phyloP scores from a whole-genome alignment of 129 eudicot species.

The Pseudognaphalium luteoalbum region DNA sequence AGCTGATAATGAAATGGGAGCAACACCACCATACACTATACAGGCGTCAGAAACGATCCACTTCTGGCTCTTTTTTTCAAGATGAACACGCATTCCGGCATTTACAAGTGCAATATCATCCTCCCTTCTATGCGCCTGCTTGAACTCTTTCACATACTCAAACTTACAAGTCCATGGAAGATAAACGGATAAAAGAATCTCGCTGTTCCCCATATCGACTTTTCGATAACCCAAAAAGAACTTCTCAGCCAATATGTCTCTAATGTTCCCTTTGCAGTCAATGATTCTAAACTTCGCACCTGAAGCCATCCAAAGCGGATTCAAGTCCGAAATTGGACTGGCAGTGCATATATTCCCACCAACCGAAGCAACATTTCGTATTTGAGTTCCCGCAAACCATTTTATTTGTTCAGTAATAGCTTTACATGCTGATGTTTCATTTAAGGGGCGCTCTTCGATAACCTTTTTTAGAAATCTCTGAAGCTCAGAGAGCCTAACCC shows the following conservation, averaged over 20 bases:
- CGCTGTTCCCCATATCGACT: constrained; percentile 66
- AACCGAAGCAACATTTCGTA: constrained; percentile 91
- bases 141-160: constrained; percentile 89
- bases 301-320: constrained; percentile 96
- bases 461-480: constrained; percentile 42
- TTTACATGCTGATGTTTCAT: constrained; percentile 70
- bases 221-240: constrained; percentile 91
- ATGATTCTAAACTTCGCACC: constrained; percentile 69
- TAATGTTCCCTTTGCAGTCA: constrained; percentile 58
- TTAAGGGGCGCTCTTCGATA: constrained; percentile 42
- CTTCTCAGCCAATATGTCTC: constrained; percentile 58
- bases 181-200: constrained; percentile 71
- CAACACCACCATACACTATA: constrained; percentile 90
- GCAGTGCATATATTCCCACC: constrained; percentile 99
- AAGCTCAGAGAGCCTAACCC: constrained; percentile 74
- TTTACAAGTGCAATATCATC: constrained; percentile 97
- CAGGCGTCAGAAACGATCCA: constrained; percentile 88
- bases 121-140: constrained; percentile 97
- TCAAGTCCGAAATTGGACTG: constrained; percentile 95
- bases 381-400: constrained; percentile 99
- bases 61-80: constrained; percentile 48
- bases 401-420: constrained; percentile 77
- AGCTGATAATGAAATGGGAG: constrained; percentile 70
- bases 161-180: constrained; percentile 82
- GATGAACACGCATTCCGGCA: constrained; percentile 85